Evolutionary conservation across 164 flowering plant species (phyloP).

Genomic region (Aristolochia californica): DNA sequence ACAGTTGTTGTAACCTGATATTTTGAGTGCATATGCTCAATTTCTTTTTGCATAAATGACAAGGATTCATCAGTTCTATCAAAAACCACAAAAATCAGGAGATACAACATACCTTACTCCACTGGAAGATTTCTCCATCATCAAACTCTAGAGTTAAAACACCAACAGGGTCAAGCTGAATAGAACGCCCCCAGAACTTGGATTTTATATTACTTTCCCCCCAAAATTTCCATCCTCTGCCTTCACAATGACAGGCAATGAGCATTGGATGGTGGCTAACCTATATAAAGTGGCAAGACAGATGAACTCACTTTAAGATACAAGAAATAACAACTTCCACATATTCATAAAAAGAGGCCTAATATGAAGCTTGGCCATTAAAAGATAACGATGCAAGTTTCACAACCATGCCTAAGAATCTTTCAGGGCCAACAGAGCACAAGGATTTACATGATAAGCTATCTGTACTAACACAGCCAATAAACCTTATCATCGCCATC

Average conservation of each 20-base stretch:
- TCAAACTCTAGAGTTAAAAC: slow-evolving; percentile 78
- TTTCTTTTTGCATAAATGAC: neutral
- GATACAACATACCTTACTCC: slow-evolving; percentile 72
- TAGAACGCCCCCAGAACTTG: slow-evolving; percentile 89
- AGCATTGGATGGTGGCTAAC: slow-evolving; percentile 97
- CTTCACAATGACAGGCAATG: slow-evolving; percentile 96
- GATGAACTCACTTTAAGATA: neutral
- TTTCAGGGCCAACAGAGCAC: no score
- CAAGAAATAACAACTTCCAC: neutral
- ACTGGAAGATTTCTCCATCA: slow-evolving; percentile 89
- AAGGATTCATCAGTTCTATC: neutral
- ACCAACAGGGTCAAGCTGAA: slow-evolving; percentile 94
- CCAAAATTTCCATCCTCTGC: slow-evolving; percentile 96
- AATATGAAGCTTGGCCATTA: no score
- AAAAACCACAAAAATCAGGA: neutral
- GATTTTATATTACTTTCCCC: slow-evolving; percentile 75
- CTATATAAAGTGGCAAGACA: slow-evolving; percentile 24
- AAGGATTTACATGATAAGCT: no score
- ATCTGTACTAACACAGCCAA: no score
- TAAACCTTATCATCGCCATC: no score
- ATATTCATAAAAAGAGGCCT: no score
- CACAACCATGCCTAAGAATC: no score
- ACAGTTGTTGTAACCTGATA: slow-evolving; percentile 75
- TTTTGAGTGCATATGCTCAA: neutral
- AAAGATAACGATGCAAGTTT: no score